Conservation (phyloP, 2,329 filamentous ascomycete species). For the Mycosphaerella sp. region DNA sequence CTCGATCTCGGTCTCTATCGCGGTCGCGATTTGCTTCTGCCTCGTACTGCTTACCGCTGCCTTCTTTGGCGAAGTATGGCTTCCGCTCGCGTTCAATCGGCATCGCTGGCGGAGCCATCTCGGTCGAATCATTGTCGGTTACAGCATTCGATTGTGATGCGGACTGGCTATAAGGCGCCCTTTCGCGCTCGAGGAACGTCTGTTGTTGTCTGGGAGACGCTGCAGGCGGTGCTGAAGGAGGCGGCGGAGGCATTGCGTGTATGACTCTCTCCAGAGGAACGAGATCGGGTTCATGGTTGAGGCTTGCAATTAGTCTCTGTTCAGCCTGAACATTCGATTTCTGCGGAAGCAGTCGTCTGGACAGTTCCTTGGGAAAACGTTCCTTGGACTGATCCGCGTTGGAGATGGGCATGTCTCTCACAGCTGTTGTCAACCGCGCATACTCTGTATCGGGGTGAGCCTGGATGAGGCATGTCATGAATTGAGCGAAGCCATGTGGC, state of each 20-base stretch:
- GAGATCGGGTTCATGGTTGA: constrained; percentile 37
- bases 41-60: constrained; percentile 52
- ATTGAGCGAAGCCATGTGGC: constrained; percentile 47
- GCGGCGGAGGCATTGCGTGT: constrained; percentile 33
- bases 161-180: constrained; percentile 36
- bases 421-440: constrained; percentile 60
- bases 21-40: constrained; percentile 13
- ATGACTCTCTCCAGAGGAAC: constrained; percentile 40
- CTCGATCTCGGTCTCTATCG: constrained; percentile 17
- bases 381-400: constrained; percentile 60
- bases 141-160: constrained; percentile 29
- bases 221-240: constrained; percentile 24
- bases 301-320: constrained; percentile 52
- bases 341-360: constrained; percentile 64
- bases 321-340: constrained; percentile 52
- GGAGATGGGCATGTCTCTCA: constrained; percentile 64
- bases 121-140: constrained; percentile 36
- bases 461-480: constrained; percentile 66
- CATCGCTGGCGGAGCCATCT: constrained; percentile 34
- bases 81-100: constrained; percentile 61
- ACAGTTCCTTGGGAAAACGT: constrained; percentile 71
- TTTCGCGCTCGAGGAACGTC: constrained; percentile 35
- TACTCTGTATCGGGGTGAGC: constrained; percentile 73
- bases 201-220: constrained; percentile 24
- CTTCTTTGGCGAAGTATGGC: constrained; percentile 56